Base-by-base conservation (phyloP, 2,329 filamentous ascomycete genomes). In the Xylariaceae sp. region DNA sequence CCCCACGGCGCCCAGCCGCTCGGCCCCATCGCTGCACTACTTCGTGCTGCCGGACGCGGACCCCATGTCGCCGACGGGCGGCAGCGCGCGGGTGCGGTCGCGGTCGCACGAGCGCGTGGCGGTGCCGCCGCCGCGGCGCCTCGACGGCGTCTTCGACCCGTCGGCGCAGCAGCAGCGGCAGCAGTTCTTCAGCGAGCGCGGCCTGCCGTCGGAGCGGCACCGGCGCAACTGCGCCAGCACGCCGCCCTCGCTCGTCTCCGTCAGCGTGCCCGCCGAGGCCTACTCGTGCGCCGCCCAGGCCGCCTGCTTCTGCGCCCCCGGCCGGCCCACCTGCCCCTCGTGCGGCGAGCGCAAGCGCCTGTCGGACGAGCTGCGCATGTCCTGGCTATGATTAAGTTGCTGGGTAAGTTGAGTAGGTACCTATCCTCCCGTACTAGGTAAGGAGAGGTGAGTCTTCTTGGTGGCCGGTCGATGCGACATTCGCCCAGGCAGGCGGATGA, bases 231-330 rank as follows among this genome's bases (percentile, higher is more conserved):
- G 32, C n/a, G 18, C 19, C 4, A 32, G 40, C 8, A 36, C 40
- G 7, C 29, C 33, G 9, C 17, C 31, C 3, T 24, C 25, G 31
- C 36, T 50, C 1, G 36, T 46, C 13, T 42, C 42, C 2, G 36
- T 49, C 2, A 35, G 35, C 7, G 32, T 28, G 0, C 47, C 47
- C 0, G 23, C 26, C 9, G 40, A 38, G 2, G 17, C 23, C 1
- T 48, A 43, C 15, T 42, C 36, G 2, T 44, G 36, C 12, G 49
- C 44, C 1, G 41, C 45, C 7, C 49, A 50, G 29, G 19, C 42
- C 5, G 19, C 42, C 5, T 49, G 47, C 13, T 49, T 35, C 11
- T 52, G 44, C 30, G 18, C 4, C 13, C n/a, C 19, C 1, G 19
- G 32, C 3, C 35, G 33, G 4, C 3, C 29, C 13, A 29, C 18